These are phyloP conservation scores for Ogataea polymorpha DNA, from an alignment of 805 yeast genomes.

Conservation along the genomic window DNA sequence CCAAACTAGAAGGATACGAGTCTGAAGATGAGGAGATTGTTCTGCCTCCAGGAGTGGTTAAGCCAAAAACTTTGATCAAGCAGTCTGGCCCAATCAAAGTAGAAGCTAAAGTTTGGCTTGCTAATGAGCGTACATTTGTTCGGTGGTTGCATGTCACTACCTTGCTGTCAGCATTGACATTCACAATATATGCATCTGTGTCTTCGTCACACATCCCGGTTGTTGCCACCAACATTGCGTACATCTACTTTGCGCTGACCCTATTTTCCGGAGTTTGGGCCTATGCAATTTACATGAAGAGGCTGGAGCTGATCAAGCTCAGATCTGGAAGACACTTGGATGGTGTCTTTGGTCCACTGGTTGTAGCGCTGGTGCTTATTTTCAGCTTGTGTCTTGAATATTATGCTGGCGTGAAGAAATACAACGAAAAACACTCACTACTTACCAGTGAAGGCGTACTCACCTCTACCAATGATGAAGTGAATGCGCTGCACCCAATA, in stretches of 20 bases:
- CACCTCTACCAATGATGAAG: constrained; percentile 14
- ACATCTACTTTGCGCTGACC: constrained; percentile 75
- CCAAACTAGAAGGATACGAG: constrained; percentile 44
- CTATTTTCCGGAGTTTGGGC: constrained; percentile 89
- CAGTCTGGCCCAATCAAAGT: constrained; percentile 91
- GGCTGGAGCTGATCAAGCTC: constrained; percentile 70
- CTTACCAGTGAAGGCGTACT: constrained; percentile 5
- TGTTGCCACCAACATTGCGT: constrained; percentile 70
- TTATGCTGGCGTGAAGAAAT: constrained; percentile 52
- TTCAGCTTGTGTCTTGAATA: constrained; percentile 71
- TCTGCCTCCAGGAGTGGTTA: constrained; percentile 84
- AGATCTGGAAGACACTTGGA: constrained; percentile 88
- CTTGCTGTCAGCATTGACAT: constrained; percentile 78
- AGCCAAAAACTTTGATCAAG: constrained; percentile 75
- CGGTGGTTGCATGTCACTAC: constrained; percentile 92
- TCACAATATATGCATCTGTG: constrained; percentile 77
- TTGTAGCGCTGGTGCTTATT: constrained; percentile 68
- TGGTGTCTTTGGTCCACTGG: constrained; percentile 83
- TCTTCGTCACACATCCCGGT: constrained; percentile 59
- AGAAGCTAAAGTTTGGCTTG: constrained; percentile 98
- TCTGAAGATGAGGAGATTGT: constrained; percentile 85
- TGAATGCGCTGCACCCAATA: constrained; percentile 27
- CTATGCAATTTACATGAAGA: constrained; percentile 65
- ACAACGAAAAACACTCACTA: constrained; percentile 23
- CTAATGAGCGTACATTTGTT: constrained; percentile 95